Percentiles rank a stretch among this genome's conserved stretches.
Conservation (phyloP, 305 asterid species). For the Solanum hybrid region DNA sequence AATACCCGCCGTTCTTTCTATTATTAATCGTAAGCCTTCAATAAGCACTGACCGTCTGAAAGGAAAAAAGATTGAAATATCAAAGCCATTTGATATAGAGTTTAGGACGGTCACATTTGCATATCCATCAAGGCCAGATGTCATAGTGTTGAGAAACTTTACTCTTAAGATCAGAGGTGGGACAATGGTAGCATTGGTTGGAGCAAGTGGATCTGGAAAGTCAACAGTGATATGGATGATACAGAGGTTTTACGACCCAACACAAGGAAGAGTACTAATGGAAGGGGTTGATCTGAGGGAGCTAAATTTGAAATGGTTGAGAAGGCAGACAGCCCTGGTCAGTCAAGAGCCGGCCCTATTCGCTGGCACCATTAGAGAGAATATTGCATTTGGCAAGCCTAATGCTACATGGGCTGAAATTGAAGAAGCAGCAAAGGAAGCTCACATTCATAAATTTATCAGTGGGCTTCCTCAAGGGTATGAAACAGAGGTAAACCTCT, state of each 20-base stretch:
- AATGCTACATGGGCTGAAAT: slow-evolving; percentile 72
- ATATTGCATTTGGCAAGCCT: slow-evolving; percentile 57
- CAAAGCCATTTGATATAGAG: slow-evolving; percentile 43
- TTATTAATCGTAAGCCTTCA: slow-evolving; percentile 46
- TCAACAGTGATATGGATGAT: slow-evolving; percentile 73
- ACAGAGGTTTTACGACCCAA: slow-evolving; percentile 75
- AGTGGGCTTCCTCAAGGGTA: slow-evolving; percentile 78
- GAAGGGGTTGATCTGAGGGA: slow-evolving; percentile 59
- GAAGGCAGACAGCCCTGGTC: slow-evolving; percentile 61
- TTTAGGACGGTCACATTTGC: slow-evolving; percentile 58
- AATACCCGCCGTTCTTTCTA: slow-evolving; percentile 44
- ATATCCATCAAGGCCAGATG: slow-evolving; percentile 57
- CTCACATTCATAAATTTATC: slow-evolving; percentile 68
- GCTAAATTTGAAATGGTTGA: slow-evolving; percentile 57
- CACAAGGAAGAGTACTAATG: slow-evolving; percentile 46
- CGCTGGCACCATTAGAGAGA: slow-evolving; percentile 69
- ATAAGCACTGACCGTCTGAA: slow-evolving; percentile 25
- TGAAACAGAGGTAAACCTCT: slow-evolving; percentile 57
- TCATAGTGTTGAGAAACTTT: slow-evolving; percentile 41
- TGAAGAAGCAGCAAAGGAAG: slow-evolving; percentile 73
- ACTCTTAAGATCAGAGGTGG: slow-evolving; percentile 47
- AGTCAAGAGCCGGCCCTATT: slow-evolving; percentile 79
- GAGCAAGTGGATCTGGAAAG: slow-evolving; percentile 84
- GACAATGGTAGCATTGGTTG: slow-evolving; percentile 69
- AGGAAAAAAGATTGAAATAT: slow-evolving; percentile 34